Evolutionary conservation across 768 basidiomycete genomes (phyloP).

Genomic region (Artomyces pyxidatus): DNA sequence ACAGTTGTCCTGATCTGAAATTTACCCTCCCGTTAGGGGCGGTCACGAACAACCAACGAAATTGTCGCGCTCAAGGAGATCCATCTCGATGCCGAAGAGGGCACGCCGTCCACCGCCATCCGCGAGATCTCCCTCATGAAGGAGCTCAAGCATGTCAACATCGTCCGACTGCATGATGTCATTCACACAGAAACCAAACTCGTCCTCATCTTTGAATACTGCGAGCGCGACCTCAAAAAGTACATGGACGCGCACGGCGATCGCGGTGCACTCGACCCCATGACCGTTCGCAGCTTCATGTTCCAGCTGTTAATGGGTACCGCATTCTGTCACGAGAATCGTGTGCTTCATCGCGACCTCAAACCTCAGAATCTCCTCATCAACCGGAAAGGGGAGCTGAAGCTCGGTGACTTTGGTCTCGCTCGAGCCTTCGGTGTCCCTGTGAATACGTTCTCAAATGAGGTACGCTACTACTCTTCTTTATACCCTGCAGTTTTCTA

Average conservation of each 20-base stretch:
- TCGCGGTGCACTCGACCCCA: conserved; percentile 85
- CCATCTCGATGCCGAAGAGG: conserved; percentile 98
- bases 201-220: conserved; percentile 96
- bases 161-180: conserved; percentile 96
- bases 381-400: conserved; percentile 94
- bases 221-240: conserved; percentile 97
- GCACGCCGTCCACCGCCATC: conserved; percentile 97
- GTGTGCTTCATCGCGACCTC: conserved; percentile 94
- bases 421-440: conserved; percentile 98
- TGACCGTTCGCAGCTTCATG: conserved; percentile 92
- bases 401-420: conserved; percentile 95
- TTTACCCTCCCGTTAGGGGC: conserved; percentile 47
- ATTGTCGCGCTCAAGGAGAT: conserved; percentile 99
- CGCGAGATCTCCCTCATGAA: conserved; percentile 99
- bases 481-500: neutral
- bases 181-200: conserved; percentile 98
- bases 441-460: conserved; percentile 98
- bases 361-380: conserved; percentile 98
- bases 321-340: conserved; percentile 97
- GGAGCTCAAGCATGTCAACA: conserved; percentile 97
- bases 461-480: conserved; percentile 37
- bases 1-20: conserved; percentile 2
- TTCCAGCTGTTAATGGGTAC: conserved; percentile 96
- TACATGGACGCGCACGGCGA: conserved; percentile 99
- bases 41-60: conserved; percentile 96